Conservation (phyloP, 202 grass and related monocot genomes). For the Musa balbisiana region DNA sequence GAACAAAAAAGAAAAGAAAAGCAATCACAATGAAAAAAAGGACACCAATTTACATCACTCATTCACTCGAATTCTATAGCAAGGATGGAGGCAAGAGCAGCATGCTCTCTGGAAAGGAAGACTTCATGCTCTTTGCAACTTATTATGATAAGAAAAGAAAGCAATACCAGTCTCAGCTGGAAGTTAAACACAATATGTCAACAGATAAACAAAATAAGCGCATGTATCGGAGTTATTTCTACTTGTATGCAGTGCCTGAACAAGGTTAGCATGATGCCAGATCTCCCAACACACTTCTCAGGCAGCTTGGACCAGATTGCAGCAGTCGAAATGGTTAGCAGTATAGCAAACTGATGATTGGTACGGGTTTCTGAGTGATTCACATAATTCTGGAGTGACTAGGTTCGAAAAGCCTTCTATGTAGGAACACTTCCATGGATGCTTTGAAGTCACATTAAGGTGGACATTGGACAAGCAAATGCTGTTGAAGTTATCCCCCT, state of each 20-base stretch:
- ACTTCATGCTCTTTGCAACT: background rate
- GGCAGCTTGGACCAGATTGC: background rate
- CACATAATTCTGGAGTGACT: conserved; percentile 75
- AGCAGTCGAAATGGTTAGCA: conserved; percentile 18
- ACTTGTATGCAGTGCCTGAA: too few relatives aligned
- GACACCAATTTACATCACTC: conserved; percentile 1
- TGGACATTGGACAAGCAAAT: conserved; percentile 85
- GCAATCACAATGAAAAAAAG: background rate
- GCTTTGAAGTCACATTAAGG: conserved; percentile 42
- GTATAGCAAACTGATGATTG: conserved; percentile 48
- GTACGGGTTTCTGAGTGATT: conserved; percentile 43
- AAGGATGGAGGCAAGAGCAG: background rate
- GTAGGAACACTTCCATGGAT: conserved; percentile 81
- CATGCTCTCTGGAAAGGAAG: background rate
- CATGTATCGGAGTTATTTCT: background rate
- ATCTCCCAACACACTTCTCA: background rate
- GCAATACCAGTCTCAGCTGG: background rate
- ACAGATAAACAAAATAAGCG: background rate
- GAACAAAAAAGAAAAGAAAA: background rate
- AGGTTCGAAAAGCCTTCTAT: conserved; percentile 83
- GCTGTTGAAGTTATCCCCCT: conserved; percentile 76
- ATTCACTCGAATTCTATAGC: background rate
- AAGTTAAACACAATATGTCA: conserved; percentile 1
- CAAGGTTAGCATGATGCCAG: background rate
- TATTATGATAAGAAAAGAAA: background rate